Percentiles rank a stretch among this genome's conserved stretches.
Evolutionary conservation across 2,329 filamentous ascomycete species (phyloP).

Genomic region (Exophiala bonariae): DNA sequence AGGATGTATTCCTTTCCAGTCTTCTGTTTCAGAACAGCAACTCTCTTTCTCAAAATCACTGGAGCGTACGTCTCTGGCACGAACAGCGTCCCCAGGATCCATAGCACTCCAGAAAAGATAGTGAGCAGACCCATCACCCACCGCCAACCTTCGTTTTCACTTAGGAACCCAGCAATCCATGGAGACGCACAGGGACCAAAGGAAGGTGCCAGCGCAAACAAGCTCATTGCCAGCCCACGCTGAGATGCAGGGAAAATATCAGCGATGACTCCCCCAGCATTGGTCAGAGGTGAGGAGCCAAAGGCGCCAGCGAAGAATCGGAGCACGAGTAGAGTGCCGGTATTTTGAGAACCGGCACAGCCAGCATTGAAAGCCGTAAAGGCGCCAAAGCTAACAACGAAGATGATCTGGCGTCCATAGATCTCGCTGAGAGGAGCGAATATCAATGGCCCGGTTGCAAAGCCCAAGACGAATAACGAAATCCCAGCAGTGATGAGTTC

Average conservation of each 20-base stretch:
- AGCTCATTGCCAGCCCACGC: conserved; percentile 58
- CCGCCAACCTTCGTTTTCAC: conserved; percentile 64
- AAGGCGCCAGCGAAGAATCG: conserved; percentile 67
- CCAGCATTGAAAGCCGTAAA: conserved; percentile 64
- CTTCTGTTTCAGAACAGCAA: conserved; percentile 49
- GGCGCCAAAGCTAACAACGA: conserved; percentile 58
- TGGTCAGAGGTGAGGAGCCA: conserved; percentile 62
- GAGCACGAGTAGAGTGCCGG: conserved; percentile 62
- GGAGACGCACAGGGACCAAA: conserved; percentile 66
- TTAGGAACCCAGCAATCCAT: conserved; percentile 67
- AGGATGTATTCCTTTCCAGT: conserved; percentile 60
- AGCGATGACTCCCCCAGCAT: conserved; percentile 60
- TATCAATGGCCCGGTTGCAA: conserved; percentile 60
- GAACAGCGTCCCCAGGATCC: conserved; percentile 52
- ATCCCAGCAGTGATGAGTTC: conserved; percentile 60
- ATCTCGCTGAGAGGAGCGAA: conserved; percentile 68
- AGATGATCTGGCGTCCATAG: conserved; percentile 61
- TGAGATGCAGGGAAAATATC: conserved; percentile 59
- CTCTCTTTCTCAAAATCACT: conserved; percentile 54
- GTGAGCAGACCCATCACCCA: conserved; percentile 67
- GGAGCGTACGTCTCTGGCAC: conserved; percentile 64
- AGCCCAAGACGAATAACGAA: conserved; percentile 65
- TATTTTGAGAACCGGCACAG: conserved; percentile 57
- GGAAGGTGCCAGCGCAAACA: conserved; percentile 68
- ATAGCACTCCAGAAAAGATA: conserved; percentile 63